A percentile compares a stretch with the other conserved stretches of the same genome.
These are phyloP conservation scores for Ascoidea tarda DNA, from an alignment of 805 yeast species.

Conservation along the genomic window DNA sequence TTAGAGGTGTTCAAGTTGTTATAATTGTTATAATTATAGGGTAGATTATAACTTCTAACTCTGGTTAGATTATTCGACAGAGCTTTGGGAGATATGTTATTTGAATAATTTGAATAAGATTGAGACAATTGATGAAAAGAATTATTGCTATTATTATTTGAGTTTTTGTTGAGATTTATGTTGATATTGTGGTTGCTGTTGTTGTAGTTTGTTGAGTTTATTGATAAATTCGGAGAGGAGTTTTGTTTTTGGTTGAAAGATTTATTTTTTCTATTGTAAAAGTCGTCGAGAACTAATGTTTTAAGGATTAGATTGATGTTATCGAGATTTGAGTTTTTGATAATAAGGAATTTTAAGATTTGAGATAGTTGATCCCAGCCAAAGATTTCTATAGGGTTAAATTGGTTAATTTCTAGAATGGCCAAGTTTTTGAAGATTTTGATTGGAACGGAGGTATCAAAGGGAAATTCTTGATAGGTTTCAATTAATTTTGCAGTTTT, in stretches of 20 bases:
- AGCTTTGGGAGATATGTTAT: background rate
- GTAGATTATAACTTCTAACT: background rate
- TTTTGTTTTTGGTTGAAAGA: slow-evolving; percentile 16
- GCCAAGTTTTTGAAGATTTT: slow-evolving; percentile 45
- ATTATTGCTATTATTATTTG: background rate
- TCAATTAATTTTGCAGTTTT: slow-evolving; percentile 40
- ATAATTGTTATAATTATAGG: too few relatives aligned
- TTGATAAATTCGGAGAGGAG: background rate
- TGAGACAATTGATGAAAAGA: background rate
- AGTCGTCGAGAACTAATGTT: slow-evolving; percentile 39
- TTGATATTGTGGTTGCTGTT: background rate
- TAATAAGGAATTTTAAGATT: slow-evolving; percentile 36
- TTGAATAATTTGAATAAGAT: slow-evolving; percentile 7
- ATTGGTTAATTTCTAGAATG: slow-evolving; percentile 43
- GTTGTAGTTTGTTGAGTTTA: background rate
- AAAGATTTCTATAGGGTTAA: slow-evolving; percentile 49
- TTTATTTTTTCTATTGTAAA: slow-evolving; percentile 21
- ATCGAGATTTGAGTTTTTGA: slow-evolving; percentile 34
- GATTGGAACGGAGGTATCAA: slow-evolving; percentile 58
- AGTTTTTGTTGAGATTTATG: background rate
- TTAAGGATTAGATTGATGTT: slow-evolving; percentile 35
- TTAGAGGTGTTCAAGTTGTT: background rate
- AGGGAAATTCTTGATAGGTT: slow-evolving; percentile 58
- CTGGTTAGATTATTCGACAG: slow-evolving; percentile 1
- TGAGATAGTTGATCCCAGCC: slow-evolving; percentile 52